Conservation (phyloP, 2,329 filamentous ascomycete genomes). For the Aspergillus neotritici region DNA sequence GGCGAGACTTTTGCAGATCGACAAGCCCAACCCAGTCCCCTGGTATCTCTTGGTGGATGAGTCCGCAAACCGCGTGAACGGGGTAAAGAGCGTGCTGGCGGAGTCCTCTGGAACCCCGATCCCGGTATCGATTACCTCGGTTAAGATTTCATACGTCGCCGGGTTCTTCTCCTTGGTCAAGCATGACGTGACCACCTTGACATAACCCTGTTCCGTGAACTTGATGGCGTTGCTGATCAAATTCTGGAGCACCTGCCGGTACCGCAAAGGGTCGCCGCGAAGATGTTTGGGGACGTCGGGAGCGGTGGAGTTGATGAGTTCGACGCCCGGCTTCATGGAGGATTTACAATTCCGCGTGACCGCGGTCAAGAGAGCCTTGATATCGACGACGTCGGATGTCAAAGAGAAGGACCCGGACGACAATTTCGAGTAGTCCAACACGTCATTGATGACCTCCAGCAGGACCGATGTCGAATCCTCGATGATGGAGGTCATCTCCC, state of each 20-base stretch:
- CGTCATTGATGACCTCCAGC: constrained; percentile 59
- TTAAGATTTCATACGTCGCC: constrained; percentile 43
- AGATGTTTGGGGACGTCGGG: constrained; percentile 46
- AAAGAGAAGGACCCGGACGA: constrained; percentile 56
- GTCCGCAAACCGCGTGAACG: constrained; percentile 53
- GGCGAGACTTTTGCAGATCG: constrained; percentile 53
- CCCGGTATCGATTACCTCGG: constrained; percentile 51
- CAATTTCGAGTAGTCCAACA: constrained; percentile 62
- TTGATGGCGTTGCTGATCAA: constrained; percentile 57
- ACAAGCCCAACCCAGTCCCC: constrained; percentile 53
- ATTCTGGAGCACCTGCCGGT: constrained; percentile 59
- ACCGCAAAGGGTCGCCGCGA: constrained; percentile 55
- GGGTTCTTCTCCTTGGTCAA: constrained; percentile 37
- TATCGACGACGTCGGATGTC: constrained; percentile 48
- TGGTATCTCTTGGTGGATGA: constrained; percentile 50
- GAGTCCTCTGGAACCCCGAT: constrained; percentile 48
- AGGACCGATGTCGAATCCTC: constrained; percentile 56
- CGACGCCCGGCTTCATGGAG: constrained; percentile 43
- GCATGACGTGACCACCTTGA: constrained; percentile 43
- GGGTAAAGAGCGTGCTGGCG: constrained; percentile 48
- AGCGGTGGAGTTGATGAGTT: constrained; percentile 42
- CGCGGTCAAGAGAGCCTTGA: constrained; percentile 42
- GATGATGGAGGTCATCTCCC: constrained; percentile 53
- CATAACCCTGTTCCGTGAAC: constrained; percentile 54
- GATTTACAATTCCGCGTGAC: constrained; percentile 49